Evolutionary conservation across 129 eudicot species (phyloP).

Genomic region (Gnaphalium uliginosum): DNA sequence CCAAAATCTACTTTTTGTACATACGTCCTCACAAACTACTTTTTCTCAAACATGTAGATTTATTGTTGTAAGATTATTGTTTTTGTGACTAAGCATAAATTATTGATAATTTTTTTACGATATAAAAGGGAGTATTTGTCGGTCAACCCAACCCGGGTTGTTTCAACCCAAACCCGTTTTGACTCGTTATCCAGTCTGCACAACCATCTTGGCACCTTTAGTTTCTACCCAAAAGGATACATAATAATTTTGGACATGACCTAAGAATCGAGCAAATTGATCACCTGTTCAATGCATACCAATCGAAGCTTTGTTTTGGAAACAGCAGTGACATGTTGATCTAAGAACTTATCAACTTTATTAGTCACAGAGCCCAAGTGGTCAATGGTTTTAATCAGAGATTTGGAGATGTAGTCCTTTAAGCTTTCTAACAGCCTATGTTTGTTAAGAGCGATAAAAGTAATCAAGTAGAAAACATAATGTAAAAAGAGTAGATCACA

Average conservation of each 20-base stretch:
- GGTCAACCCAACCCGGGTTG: not conserved
- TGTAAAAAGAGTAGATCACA: not conserved
- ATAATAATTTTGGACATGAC: not conserved
- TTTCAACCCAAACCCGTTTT: not conserved
- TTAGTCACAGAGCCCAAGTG: slow-evolving; percentile 81
- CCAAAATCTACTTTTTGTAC: not conserved
- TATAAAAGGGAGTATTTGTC: not conserved
- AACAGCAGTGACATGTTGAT: slow-evolving; percentile 47
- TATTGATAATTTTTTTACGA: not conserved
- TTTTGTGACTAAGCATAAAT: not conserved
- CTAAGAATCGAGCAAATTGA: slow-evolving; percentile 1
- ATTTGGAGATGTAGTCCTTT: slow-evolving; percentile 66
- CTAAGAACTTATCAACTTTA: slow-evolving; percentile 59
- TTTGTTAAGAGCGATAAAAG: not conserved
- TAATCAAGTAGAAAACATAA: slow-evolving; percentile 11
- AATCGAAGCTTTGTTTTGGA: slow-evolving; percentile 50
- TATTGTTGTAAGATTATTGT: not conserved
- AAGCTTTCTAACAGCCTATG: slow-evolving; percentile 64
- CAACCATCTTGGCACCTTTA: not conserved
- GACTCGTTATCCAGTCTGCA: not conserved
- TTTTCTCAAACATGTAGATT: not conserved
- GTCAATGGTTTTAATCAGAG: slow-evolving; percentile 76
- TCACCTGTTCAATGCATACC: slow-evolving; percentile 68
- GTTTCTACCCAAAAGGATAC: not conserved
- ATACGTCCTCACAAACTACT: not conserved